Evolutionary conservation across 2,329 filamentous ascomycete genomes (phyloP).

Genomic region (Myriosclerotinia scirpicola): DNA sequence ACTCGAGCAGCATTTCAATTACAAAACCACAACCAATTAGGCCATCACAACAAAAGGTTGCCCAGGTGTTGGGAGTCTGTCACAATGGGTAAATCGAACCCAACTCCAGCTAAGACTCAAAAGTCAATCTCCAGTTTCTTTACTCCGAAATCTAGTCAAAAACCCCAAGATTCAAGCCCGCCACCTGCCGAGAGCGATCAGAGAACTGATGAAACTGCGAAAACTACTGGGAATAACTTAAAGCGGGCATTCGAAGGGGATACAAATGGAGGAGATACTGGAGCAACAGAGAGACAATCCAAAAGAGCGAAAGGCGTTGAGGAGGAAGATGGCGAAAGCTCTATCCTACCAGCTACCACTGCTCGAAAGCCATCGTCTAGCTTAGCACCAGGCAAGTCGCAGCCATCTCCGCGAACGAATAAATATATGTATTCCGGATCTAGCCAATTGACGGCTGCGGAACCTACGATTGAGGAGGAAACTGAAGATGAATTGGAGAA

Average conservation of each 20-base stretch:
- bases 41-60: background rate
- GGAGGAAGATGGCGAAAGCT: conserved; percentile 45
- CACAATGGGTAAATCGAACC: conserved; percentile 33
- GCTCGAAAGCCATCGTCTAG: conserved; percentile 36
- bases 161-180: conserved; percentile 38
- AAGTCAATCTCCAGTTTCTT: conserved; percentile 87
- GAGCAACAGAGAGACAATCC: conserved; percentile 39
- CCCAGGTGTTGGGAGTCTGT: background rate
- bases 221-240: conserved; percentile 30
- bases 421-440: conserved; percentile 53
- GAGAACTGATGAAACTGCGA: conserved; percentile 26
- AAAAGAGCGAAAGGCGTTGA: conserved; percentile 49
- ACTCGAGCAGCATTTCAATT: background rate
- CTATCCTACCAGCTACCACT: conserved; percentile 46
- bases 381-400: conserved; percentile 29
- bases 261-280: conserved; percentile 47
- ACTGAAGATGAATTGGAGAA: conserved; percentile 51
- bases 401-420: conserved; percentile 47
- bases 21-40: background rate
- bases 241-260: conserved; percentile 56
- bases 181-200: conserved; percentile 36
- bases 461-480: conserved; percentile 39
- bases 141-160: conserved; percentile 50
- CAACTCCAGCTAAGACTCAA: conserved; percentile 54
- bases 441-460: conserved; percentile 34